A percentile compares a stretch with the other conserved stretches of the same genome.
Evolutionary conservation across 2,329 filamentous ascomycete genomes (phyloP).

Genomic region (Peltaster fructicola): DNA sequence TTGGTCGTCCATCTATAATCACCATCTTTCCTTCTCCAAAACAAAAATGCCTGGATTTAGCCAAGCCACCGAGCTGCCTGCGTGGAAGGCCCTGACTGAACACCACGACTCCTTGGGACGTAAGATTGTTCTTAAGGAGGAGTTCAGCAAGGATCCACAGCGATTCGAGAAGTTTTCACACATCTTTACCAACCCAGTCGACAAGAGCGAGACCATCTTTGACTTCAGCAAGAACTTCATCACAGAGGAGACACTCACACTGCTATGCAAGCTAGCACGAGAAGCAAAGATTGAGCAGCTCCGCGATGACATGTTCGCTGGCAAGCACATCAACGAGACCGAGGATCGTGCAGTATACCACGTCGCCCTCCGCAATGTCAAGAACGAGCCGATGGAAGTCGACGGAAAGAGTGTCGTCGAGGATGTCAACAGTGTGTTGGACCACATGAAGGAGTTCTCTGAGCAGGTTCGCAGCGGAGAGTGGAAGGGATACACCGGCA

Average conservation of each 20-base stretch:
- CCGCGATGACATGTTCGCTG: conserved; percentile 91
- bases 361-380: conserved; percentile 77
- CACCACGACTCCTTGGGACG: conserved; percentile 78
- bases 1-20: not conserved
- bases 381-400: conserved; percentile 65
- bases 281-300: conserved; percentile 84
- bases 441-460: conserved; percentile 97
- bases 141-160: conserved; percentile 72
- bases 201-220: conserved; percentile 77
- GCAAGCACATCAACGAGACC: conserved; percentile 98
- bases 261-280: conserved; percentile 78
- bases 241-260: conserved; percentile 73
- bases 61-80: conserved; percentile 67
- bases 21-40: not conserved
- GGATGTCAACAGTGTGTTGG: conserved; percentile 74
- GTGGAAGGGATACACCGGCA: conserved; percentile 95
- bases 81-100: conserved; percentile 80
- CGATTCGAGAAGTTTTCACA: conserved; percentile 84
- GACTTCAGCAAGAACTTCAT: conserved; percentile 99
- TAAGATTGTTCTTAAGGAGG: conserved; percentile 81
- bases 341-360: conserved; percentile 94
- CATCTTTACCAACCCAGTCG: conserved; percentile 62
- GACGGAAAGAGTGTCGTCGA: conserved; percentile 88
- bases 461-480: conserved; percentile 84
- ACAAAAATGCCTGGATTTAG: conserved; percentile 43